phyloP scores from a whole-genome alignment of 2,329 filamentous ascomycete species.

The Nakataea oryzae region DNA sequence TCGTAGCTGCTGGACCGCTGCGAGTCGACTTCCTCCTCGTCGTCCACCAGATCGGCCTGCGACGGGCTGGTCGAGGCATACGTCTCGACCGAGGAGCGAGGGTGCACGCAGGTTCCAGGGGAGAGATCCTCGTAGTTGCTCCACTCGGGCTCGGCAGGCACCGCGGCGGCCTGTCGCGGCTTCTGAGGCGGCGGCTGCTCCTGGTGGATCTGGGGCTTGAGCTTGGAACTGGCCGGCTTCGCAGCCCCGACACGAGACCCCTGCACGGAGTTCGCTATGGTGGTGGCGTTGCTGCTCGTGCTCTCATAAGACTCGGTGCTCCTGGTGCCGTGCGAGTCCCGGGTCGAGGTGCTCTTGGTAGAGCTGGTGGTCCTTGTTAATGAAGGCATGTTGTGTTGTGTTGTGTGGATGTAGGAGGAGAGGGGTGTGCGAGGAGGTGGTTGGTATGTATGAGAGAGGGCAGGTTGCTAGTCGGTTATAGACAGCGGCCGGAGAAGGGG shows the following conservation, averaged over 20 bases:
- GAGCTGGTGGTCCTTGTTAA: slow-evolving; percentile 1
- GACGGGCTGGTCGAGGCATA: slow-evolving; percentile 66
- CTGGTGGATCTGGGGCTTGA: neutral
- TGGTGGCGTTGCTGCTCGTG: slow-evolving; percentile 7
- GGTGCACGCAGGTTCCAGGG: slow-evolving; percentile 29
- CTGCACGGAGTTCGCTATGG: slow-evolving; percentile 3
- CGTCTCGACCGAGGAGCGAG: slow-evolving; percentile 61
- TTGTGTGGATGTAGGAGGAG: neutral
- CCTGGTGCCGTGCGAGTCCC: slow-evolving; percentile 4
- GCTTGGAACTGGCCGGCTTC: neutral
- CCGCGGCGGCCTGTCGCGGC: neutral
- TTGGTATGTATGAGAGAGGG: neutral
- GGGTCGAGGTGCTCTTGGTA: slow-evolving; percentile 2
- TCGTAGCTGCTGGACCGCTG: slow-evolving; percentile 17
- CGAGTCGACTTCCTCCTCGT: slow-evolving; percentile 21
- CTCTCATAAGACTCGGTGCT: slow-evolving; percentile 7
- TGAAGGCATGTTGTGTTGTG: slow-evolving; percentile 6
- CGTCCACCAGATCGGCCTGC: slow-evolving; percentile 39
- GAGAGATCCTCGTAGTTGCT: slow-evolving; percentile 23
- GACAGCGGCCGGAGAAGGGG: neutral
- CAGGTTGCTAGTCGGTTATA: neutral
- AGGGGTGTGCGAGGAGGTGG: neutral
- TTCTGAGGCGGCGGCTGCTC: neutral
- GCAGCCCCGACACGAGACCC: slow-evolving; percentile 3
- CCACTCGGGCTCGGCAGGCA: neutral